Conservation (phyloP, 169 alveolate genomes). For the Amoebophrya sp. region DNA sequence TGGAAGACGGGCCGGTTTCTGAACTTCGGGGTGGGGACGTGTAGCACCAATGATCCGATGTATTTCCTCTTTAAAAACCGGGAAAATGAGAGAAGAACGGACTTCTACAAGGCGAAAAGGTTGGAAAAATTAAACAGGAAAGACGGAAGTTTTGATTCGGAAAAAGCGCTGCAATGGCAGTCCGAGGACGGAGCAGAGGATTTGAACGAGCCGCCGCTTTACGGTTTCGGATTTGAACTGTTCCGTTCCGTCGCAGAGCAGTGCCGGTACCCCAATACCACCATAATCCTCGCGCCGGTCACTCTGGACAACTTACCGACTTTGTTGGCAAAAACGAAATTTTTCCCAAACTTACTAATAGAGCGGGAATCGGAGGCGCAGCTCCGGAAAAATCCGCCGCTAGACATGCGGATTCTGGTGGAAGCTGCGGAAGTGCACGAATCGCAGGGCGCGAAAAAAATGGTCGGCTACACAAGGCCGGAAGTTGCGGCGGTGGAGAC, state of each 20-base stretch:
- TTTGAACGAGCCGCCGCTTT: not conserved
- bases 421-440: not conserved
- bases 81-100: not conserved
- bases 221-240: slow-evolving; percentile 1
- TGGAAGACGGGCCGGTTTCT: not conserved
- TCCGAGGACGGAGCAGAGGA: not conserved
- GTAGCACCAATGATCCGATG: not conserved
- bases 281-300: not conserved
- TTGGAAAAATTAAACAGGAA: too few species aligned
- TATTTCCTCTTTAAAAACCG: not conserved
- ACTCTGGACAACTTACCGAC: not conserved
- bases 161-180: too few species aligned
- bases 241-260: not conserved
- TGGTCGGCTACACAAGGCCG: not conserved
- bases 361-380: not conserved
- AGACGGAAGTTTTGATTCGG: too few species aligned
- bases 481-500: not conserved
- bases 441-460: not conserved
- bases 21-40: not conserved
- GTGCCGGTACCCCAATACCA: not conserved
- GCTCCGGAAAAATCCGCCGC: not conserved
- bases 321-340: not conserved
- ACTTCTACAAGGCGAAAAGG: not conserved
- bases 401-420: not conserved
- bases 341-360: not conserved